Base-by-base conservation (phyloP, 2,329 filamentous ascomycete species). In the Emergomyces africanus region DNA sequence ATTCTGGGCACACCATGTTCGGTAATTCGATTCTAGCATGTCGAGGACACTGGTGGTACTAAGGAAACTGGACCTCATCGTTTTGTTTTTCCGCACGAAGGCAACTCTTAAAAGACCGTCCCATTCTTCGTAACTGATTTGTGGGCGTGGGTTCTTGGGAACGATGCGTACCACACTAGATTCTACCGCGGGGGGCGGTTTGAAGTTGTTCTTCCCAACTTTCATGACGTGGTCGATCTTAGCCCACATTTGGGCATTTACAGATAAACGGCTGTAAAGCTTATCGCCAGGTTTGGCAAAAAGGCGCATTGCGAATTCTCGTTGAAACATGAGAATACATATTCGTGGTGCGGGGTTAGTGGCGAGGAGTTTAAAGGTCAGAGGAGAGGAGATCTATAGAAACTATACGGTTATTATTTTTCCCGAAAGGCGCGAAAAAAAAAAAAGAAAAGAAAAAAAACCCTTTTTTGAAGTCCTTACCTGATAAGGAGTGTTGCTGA, bases 201-300 rank as follows among this genome's bases (percentile, higher is more conserved):
- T 90, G 81, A 97, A 99, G 77, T 97, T 97, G 75, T 95, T 94
- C 75, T 87, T 88, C 64, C 91, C 90, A 51, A 97, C 92, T 76
- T 96, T 96, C 86, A 95, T 89, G 66, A 95, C 84, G 65, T 81
- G 76, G 61, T 76, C 73, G 51, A 87, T 83, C 66, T 84, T 85
- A 9, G 86, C 83, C 83, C 88, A 96, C 80, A 97, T 95, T 71
- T 97, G 92, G 20, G 88, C 89, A 68, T 97, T 97, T 60, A 96
- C 92, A 1, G 84, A 88, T 30, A 97, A 79, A n/a, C 94, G 83
- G 64, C 86, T 90, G 78, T 96, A 97, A 9, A 97, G 83, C 57
- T 90, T 83, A 69, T 96, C 91, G 9, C 89, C 89, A 0, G 92
- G 89, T 50, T 87, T 86, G 15, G 94, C 94, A 59, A 95, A 92